Percentiles rank a stretch among this genome's conserved stretches.
phyloP scores from a whole-genome alignment of 805 yeast genomes.

The Metschnikowia hibisci region DNA sequence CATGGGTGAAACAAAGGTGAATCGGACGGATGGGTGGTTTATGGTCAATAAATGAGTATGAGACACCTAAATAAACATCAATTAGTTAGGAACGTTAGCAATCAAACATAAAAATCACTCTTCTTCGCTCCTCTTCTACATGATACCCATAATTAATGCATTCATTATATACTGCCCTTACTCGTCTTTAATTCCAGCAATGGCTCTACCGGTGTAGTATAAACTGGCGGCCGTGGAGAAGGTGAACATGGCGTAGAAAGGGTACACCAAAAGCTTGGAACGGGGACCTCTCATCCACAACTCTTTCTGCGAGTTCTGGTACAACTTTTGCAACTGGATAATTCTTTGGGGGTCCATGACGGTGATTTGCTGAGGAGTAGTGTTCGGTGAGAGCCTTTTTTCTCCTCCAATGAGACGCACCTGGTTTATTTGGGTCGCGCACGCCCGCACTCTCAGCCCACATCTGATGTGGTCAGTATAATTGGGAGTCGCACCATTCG shows the following conservation, averaged over 20 bases:
- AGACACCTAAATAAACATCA: too few species aligned
- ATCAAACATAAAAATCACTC: too few species aligned
- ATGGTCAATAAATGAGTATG: too few species aligned
- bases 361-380: slow-evolving; percentile 4
- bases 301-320: slow-evolving; percentile 39
- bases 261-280: slow-evolving; percentile 68
- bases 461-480: too few species aligned
- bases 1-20: too few species aligned
- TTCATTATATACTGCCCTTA: slow-evolving; percentile 10
- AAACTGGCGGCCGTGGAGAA: slow-evolving; percentile 63
- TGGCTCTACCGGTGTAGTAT: slow-evolving; percentile 69
- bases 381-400: slow-evolving; percentile 12
- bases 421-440: slow-evolving; percentile 9
- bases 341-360: slow-evolving; percentile 46
- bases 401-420: slow-evolving; percentile 15
- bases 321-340: slow-evolving; percentile 42
- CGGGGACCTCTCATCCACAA: slow-evolving; percentile 45
- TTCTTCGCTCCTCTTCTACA: slow-evolving; percentile 4
- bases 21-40: too few species aligned
- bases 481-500: too few species aligned
- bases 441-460: slow-evolving; percentile 9
- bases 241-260: slow-evolving; percentile 73
- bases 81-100: too few species aligned
- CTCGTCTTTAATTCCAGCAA: slow-evolving; percentile 54
- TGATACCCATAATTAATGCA: slow-evolving; percentile 2